Evolutionary conservation across 192 early-diverging fungal species (phyloP).

Genomic region (Obelidium mucronatum): DNA sequence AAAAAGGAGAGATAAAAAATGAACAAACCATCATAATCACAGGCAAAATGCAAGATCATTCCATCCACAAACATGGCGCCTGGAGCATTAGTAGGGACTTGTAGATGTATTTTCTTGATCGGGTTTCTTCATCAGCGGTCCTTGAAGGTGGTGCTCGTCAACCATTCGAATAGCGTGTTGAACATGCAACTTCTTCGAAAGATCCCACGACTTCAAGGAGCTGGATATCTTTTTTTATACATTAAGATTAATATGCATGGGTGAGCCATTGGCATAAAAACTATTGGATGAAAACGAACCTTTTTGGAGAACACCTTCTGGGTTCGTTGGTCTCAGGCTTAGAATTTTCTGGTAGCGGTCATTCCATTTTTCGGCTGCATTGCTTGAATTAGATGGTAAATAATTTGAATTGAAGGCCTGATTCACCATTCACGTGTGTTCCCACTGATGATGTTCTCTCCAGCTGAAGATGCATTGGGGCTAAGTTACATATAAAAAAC

Average conservation of each 20-base stretch:
- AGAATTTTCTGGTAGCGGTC: constrained; percentile 50
- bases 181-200: constrained; percentile 56
- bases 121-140: background rate
- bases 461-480: constrained; percentile 34
- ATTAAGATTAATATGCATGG: background rate
- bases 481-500: background rate
- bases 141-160: constrained; percentile 57
- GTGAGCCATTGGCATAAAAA: background rate
- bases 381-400: background rate
- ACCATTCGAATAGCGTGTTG: constrained; percentile 52
- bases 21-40: constrained; percentile 52
- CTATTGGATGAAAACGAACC: constrained; percentile 27
- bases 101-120: background rate
- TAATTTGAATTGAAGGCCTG: background rate
- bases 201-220: constrained; percentile 56
- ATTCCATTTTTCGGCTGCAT: constrained; percentile 53
- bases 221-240: constrained; percentile 60
- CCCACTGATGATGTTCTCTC: constrained; percentile 21
- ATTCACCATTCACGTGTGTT: constrained; percentile 1
- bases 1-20: no score
- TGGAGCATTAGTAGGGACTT: constrained; percentile 5
- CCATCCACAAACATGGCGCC: constrained; percentile 47
- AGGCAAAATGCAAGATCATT: constrained; percentile 53
- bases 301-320: constrained; percentile 51
- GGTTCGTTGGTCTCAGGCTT: constrained; percentile 20